These are phyloP conservation scores for Eleusine coracana DNA, from an alignment of 176 grass and related monocot species.

Conservation along the genomic window DNA sequence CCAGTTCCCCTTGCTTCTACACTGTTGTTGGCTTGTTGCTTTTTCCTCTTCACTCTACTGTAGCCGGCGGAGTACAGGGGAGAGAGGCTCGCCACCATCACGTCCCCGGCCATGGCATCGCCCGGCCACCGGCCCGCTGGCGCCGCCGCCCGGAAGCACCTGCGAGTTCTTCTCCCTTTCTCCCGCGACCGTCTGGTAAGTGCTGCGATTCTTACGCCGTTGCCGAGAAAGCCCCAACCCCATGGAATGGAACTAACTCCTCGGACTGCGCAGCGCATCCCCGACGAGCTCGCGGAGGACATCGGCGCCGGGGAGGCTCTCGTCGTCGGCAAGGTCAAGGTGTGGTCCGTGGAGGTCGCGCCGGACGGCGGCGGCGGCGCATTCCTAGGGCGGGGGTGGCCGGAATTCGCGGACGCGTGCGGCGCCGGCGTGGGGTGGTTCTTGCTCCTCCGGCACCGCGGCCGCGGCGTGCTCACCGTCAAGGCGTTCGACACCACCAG, in stretches of 20 bases:
- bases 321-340: slow-evolving; percentile 17
- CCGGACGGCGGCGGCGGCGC: slow-evolving; percentile 36
- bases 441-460: slow-evolving; percentile 35
- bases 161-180: no score
- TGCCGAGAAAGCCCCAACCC: no score
- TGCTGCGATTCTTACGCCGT: neutral
- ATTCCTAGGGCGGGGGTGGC: slow-evolving; percentile 42
- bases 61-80: no score
- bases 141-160: no score
- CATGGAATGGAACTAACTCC: no score
- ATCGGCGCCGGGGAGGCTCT: neutral
- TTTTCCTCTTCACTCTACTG: no score
- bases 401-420: slow-evolving; percentile 35
- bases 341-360: slow-evolving; percentile 29
- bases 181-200: no score
- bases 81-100: no score
- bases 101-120: no score
- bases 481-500: slow-evolving; percentile 39
- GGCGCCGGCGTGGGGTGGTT: slow-evolving; percentile 27
- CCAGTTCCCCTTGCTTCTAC: no score
- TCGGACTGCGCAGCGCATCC: slow-evolving; percentile 20
- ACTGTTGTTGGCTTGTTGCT: no score
- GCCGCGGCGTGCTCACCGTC: slow-evolving; percentile 26
- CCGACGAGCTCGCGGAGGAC: slow-evolving; percentile 15
- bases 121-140: no score